Percentiles rank a stretch among this genome's conserved stretches.
phyloP scores from a whole-genome alignment of 345 rosid genomes.

The Carallia pectinifolia region DNA sequence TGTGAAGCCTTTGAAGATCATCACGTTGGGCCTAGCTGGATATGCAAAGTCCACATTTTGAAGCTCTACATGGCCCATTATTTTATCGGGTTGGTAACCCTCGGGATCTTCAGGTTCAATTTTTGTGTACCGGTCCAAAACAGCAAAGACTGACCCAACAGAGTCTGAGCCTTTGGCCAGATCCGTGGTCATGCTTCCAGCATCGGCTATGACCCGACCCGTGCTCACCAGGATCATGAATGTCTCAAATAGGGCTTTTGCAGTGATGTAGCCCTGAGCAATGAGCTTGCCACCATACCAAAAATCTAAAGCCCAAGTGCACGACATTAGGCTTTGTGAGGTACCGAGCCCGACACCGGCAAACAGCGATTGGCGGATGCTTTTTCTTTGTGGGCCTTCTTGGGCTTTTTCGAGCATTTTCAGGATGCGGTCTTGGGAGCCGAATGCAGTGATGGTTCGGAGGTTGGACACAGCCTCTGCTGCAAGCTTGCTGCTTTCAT shows the following conservation, averaged over 20 bases:
- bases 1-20: conserved; percentile 23
- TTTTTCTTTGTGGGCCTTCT: conserved; percentile 39
- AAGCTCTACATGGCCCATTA: conserved; percentile 18
- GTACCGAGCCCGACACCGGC: conserved; percentile 42
- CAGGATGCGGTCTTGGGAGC: conserved; percentile 40
- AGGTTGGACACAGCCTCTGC: conserved; percentile 39
- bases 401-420: conserved; percentile 42
- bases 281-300: conserved; percentile 36
- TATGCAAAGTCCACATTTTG: conserved; percentile 27
- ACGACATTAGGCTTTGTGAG: conserved; percentile 39
- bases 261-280: conserved; percentile 18
- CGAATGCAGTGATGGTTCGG: conserved; percentile 41
- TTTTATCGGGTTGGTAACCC: conserved; percentile 10
- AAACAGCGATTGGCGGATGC: conserved; percentile 23
- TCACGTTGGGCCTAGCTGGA: conserved; percentile 28
- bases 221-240: conserved; percentile 30
- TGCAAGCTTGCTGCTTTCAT: conserved; percentile 26
- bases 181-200: conserved; percentile 30
- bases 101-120: conserved; percentile 26
- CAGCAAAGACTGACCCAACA: conserved; percentile 24
- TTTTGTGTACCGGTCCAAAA: conserved; percentile 23
- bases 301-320: conserved; percentile 32
- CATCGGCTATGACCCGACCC: conserved; percentile 31
- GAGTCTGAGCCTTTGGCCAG: conserved; percentile 28
- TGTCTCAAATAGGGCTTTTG: conserved; percentile 25